Percentiles rank a stretch among this genome's conserved stretches.
These are phyloP conservation scores for Aspergillus pseudoterreus DNA, from an alignment of 2,329 filamentous ascomycete species.

Conservation along the genomic window DNA sequence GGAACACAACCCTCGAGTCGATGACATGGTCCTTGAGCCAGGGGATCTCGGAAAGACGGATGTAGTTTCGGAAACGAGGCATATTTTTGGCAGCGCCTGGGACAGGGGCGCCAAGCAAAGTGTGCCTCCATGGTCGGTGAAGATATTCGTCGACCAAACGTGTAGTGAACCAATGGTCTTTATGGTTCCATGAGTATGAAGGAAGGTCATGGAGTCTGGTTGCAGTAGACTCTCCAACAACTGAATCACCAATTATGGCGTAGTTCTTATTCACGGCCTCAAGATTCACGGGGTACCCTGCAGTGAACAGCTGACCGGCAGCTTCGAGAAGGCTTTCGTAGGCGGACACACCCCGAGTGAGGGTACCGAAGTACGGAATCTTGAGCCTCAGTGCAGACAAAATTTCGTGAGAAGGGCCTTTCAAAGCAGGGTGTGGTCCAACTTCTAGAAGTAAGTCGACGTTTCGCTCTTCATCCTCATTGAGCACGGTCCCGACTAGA, in stretches of 20 bases:
- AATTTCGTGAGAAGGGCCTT: slow-evolving; percentile 13
- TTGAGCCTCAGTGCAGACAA: background rate
- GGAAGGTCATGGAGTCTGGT: background rate
- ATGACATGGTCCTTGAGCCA: slow-evolving; percentile 5
- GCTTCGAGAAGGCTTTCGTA: background rate
- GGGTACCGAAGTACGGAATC: background rate
- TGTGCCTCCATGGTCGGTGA: background rate
- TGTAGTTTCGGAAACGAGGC: background rate
- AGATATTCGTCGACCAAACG: background rate
- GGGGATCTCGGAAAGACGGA: slow-evolving; percentile 2
- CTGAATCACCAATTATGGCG: background rate
- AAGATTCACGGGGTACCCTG: background rate
- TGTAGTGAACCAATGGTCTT: background rate
- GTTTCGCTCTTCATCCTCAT: background rate
- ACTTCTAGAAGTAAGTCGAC: slow-evolving; percentile 4
- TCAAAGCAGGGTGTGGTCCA: slow-evolving; percentile 19
- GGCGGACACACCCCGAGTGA: background rate
- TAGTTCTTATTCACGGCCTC: background rate
- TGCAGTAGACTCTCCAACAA: background rate
- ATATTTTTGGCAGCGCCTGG: background rate
- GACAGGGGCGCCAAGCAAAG: background rate
- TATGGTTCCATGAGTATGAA: slow-evolving; percentile 1
- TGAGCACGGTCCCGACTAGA: background rate
- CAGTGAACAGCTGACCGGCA: background rate
- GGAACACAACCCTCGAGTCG: slow-evolving; percentile 2